Evolutionary conservation across 148 eudicot species (phyloP).

Genomic region (Suaeda aralocaspica): DNA sequence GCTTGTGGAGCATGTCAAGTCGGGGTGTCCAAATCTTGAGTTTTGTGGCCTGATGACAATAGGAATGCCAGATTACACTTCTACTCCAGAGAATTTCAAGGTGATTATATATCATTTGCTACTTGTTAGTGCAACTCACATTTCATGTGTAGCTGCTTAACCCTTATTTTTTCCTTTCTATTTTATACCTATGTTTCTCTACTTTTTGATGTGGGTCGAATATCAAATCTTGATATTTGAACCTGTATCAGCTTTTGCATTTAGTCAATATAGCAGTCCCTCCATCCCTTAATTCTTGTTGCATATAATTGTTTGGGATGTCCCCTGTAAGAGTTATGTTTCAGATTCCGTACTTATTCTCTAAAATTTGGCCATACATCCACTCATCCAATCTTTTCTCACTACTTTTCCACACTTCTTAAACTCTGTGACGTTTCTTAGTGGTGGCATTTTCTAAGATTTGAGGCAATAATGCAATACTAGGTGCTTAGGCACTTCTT

Average conservation of each 20-base stretch:
- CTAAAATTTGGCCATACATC: too few relatives aligned
- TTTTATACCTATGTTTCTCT: background rate
- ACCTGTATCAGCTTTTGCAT: background rate
- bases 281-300: too few relatives aligned
- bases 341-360: too few relatives aligned
- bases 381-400: too few relatives aligned
- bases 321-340: too few relatives aligned
- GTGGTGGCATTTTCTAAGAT: too few relatives aligned
- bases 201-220: background rate
- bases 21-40: constrained; percentile 66
- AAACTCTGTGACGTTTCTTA: too few relatives aligned
- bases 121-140: background rate
- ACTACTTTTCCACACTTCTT: too few relatives aligned
- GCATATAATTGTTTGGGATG: too few relatives aligned
- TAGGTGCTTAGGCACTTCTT: too few relatives aligned
- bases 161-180: background rate
- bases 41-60: constrained; percentile 94
- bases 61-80: constrained; percentile 92
- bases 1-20: constrained; percentile 71
- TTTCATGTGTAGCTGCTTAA: background rate
- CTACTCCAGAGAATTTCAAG: constrained; percentile 91
- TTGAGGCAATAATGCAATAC: too few relatives aligned
- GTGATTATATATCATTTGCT: constrained; percentile 30
- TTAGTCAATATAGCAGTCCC: background rate
- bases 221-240: background rate